Evolutionary conservation across 495 filamentous ascomycete genomes (phyloP).

Genomic region (Tuber melanosporum): DNA sequence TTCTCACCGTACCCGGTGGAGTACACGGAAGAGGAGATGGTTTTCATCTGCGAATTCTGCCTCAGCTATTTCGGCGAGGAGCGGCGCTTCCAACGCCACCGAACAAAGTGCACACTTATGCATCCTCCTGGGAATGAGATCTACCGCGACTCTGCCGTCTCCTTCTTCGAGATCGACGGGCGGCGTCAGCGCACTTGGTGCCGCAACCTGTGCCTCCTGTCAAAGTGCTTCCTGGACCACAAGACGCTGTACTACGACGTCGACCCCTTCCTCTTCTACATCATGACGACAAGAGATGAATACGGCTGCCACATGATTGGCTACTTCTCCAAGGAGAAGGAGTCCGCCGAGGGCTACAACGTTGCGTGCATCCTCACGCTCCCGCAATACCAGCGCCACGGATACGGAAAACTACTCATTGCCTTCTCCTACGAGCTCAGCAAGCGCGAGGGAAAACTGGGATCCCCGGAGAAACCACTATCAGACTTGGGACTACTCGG

Average conservation of each 20-base stretch:
- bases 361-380: conserved; percentile 95
- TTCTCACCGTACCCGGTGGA: conserved; percentile 92
- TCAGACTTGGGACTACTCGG: conserved; percentile 85
- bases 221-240: conserved; percentile 95
- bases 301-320: conserved; percentile 88
- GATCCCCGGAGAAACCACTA: conserved; percentile 92
- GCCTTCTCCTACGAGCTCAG: conserved; percentile 97
- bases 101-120: conserved; percentile 79
- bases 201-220: conserved; percentile 86
- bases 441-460: conserved; percentile 88
- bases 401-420: conserved; percentile 86
- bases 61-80: conserved; percentile 77
- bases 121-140: conserved; percentile 98
- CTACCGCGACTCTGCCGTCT: conserved; percentile 88
- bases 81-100: conserved; percentile 74
- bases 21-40: conserved; percentile 75
- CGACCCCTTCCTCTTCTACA: conserved; percentile 97
- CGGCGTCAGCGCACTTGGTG: conserved; percentile 94
- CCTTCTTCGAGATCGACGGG: conserved; percentile 96
- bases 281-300: conserved; percentile 83
- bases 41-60: conserved; percentile 98
- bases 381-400: conserved; percentile 90
- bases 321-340: conserved; percentile 98
- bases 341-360: conserved; percentile 92
- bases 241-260: conserved; percentile 99